A percentile compares a stretch with the other conserved stretches of the same genome.
Conservation (phyloP, 306 rosid genomes). For the Arachis hypogaea region DNA sequence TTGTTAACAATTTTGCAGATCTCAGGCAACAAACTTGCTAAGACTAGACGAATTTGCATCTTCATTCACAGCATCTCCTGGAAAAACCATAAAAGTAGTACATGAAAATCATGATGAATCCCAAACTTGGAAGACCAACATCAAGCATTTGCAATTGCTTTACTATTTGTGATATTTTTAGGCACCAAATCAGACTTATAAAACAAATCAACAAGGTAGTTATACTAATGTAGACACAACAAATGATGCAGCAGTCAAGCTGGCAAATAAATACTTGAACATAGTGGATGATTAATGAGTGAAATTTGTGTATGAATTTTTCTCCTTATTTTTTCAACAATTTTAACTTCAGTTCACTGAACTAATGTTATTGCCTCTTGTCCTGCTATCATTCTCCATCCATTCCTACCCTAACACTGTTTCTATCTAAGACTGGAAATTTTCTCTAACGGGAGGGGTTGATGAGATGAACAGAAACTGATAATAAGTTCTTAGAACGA, state of each 20-base stretch:
- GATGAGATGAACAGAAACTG: neutral
- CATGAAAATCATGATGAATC: conserved; percentile 9
- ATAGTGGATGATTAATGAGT: too few relatives aligned
- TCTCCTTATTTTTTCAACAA: neutral
- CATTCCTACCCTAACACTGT: neutral
- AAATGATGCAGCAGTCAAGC: too few relatives aligned
- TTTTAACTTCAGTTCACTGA: conserved; percentile 1
- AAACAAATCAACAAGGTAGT: too few relatives aligned
- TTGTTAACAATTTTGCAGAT: conserved; percentile 25
- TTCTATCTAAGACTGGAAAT: conserved; percentile 11
- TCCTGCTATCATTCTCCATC: conserved; percentile 9
- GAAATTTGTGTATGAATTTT: too few relatives aligned
- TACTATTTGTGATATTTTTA: too few relatives aligned
- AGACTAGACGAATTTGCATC: conserved; percentile 44
- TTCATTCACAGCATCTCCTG: conserved; percentile 54
- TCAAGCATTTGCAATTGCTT: too few relatives aligned
- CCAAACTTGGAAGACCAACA: too few relatives aligned
- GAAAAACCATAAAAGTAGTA: conserved; percentile 28
- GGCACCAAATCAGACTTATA: too few relatives aligned
- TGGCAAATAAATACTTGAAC: too few relatives aligned
- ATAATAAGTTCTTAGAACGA: conserved; percentile 17
- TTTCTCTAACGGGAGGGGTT: neutral
- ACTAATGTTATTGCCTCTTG: neutral
- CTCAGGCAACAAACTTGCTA: conserved; percentile 51
- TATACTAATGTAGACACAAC: too few relatives aligned